phyloP scores from a whole-genome alignment of 257 asterid species.

The Pogostemon cablin region DNA sequence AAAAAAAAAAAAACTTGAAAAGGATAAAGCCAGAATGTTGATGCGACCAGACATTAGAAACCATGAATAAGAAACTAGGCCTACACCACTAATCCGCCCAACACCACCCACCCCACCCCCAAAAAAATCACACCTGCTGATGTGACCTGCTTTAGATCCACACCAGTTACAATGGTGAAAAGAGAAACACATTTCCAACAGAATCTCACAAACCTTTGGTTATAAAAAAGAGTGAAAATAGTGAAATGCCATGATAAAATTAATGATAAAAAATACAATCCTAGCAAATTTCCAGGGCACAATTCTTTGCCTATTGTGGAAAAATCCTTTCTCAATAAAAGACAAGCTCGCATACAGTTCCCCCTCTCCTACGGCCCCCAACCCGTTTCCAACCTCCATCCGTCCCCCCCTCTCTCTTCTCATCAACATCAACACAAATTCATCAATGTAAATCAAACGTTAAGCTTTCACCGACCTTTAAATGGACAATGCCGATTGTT shows the following conservation, averaged over 20 bases:
- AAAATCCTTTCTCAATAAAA: conserved; percentile 41
- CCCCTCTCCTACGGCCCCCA: neutral
- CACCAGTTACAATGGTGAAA: conserved; percentile 43
- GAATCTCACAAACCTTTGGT: conserved; percentile 22
- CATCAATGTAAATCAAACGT: neutral
- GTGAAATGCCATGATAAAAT: conserved; percentile 17
- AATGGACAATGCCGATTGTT: conserved; percentile 70
- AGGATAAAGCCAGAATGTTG: conserved; percentile 35
- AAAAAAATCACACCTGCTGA: conserved; percentile 65
- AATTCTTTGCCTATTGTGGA: conserved; percentile 44
- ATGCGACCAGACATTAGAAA: conserved; percentile 60
- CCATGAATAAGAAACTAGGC: conserved; percentile 39
- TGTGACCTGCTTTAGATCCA: conserved; percentile 75
- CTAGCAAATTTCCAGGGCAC: conserved; percentile 31
- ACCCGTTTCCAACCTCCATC: conserved; percentile 7
- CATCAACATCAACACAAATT: neutral
- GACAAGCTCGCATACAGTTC: conserved; percentile 49
- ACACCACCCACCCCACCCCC: conserved; percentile 7
- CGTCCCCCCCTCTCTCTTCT: conserved; percentile 8
- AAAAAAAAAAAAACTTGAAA: conserved; percentile 9
- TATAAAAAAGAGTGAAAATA: conserved; percentile 6
- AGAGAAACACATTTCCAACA: conserved; percentile 5
- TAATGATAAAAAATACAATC: conserved; percentile 25
- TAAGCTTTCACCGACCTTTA: conserved; percentile 54
- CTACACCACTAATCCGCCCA: conserved; percentile 36